These are phyloP conservation scores for Tylopilus balloui DNA, from an alignment of 768 basidiomycete species.

Conservation along the genomic window DNA sequence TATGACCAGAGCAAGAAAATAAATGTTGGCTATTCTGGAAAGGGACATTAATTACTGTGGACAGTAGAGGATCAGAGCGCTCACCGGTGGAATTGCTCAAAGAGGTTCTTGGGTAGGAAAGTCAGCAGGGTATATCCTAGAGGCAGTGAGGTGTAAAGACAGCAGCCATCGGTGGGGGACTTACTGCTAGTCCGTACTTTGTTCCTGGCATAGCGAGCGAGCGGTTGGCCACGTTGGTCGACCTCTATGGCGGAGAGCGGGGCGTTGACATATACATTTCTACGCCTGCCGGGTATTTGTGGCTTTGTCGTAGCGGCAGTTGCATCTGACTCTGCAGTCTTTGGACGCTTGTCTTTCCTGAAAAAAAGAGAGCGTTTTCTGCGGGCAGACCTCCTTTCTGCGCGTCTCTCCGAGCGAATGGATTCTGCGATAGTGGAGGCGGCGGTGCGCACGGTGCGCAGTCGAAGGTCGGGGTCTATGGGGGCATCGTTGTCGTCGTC, in stretches of 20 bases:
- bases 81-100: constrained; percentile 89
- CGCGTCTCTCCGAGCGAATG: constrained; percentile 70
- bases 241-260: constrained; percentile 62
- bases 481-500: constrained; percentile 61
- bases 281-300: constrained; percentile 47
- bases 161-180: constrained; percentile 27
- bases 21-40: constrained; percentile 81
- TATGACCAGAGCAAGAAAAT: constrained; percentile 81
- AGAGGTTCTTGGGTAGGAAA: constrained; percentile 91
- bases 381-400: constrained; percentile 46
- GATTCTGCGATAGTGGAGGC: constrained; percentile 87
- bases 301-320: constrained; percentile 17
- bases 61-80: constrained; percentile 12
- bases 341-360: constrained; percentile 49
- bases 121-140: constrained; percentile 87
- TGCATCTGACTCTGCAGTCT: constrained; percentile 30
- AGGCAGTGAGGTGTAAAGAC: neutral
- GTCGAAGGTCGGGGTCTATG: constrained; percentile 81
- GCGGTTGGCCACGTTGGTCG: constrained; percentile 70
- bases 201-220: constrained; percentile 77
- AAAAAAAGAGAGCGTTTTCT: constrained; percentile 53
- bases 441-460: constrained; percentile 91
- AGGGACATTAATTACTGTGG: neutral
- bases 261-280: constrained; percentile 80
- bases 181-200: constrained; percentile 92